phyloP scores from a whole-genome alignment of 176 grass and related monocot species.

The Aegilops longissima region DNA sequence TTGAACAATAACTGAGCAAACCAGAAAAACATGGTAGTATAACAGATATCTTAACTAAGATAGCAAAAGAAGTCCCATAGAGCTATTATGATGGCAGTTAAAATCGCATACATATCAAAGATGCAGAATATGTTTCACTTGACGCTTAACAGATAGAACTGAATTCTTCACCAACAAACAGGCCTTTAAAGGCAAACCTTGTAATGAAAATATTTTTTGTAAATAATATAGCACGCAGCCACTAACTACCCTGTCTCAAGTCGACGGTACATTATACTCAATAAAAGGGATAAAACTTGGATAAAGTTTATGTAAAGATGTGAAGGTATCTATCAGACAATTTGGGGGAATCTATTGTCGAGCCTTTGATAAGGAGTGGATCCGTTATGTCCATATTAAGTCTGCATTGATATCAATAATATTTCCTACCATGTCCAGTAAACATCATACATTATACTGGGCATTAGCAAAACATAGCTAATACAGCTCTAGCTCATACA shows the following conservation, averaged over 20 bases:
- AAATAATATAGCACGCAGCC: neutral
- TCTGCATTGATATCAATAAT: neutral
- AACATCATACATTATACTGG: neutral
- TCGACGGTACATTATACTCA: neutral
- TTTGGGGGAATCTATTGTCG: neutral
- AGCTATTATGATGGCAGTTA: slow-evolving; percentile 2
- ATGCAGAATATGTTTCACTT: neutral
- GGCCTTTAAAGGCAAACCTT: slow-evolving; percentile 2
- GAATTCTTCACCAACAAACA: neutral
- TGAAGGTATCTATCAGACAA: neutral
- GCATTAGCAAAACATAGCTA: neutral
- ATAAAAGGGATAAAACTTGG: neutral
- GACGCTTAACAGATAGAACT: neutral
- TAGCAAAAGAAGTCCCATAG: neutral
- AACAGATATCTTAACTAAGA: neutral
- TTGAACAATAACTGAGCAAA: neutral
- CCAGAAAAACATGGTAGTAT: neutral
- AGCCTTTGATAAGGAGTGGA: neutral
- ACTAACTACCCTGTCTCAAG: neutral
- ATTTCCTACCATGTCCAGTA: neutral
- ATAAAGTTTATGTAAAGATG: slow-evolving; percentile 1
- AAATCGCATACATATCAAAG: neutral
- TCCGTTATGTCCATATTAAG: neutral
- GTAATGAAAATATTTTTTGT: neutral
- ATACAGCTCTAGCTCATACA: neutral